Conservation (phyloP, 805 yeast genomes). For the Cyberlindnera maclurae region DNA sequence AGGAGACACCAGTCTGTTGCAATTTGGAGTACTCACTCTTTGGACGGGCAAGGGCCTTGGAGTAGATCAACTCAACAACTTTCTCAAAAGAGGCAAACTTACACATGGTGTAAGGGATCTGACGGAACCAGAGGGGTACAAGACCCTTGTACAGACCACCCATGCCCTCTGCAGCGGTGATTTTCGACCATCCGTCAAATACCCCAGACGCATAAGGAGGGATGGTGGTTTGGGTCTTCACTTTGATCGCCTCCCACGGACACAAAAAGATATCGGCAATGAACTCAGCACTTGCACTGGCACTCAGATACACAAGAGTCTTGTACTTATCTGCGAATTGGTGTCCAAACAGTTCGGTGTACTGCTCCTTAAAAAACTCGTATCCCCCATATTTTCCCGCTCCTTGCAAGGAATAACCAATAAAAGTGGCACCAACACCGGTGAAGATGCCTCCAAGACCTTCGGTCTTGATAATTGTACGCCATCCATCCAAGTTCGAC, state of each 20-base stretch:
- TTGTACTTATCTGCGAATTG: conserved; percentile 54
- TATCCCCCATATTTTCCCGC: conserved; percentile 96
- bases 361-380: conserved; percentile 81
- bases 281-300: conserved; percentile 92
- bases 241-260: conserved; percentile 94
- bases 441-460: conserved; percentile 75
- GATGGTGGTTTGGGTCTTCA: conserved; percentile 84
- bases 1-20: conserved; percentile 91
- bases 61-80: conserved; percentile 76
- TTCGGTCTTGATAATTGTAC: conserved; percentile 59
- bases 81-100: conserved; percentile 93
- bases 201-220: conserved; percentile 73
- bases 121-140: conserved; percentile 92
- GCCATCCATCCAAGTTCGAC: conserved; percentile 80
- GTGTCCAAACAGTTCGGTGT: conserved; percentile 60
- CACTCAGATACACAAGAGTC: conserved; percentile 69
- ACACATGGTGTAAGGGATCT: conserved; percentile 97
- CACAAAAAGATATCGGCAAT: conserved; percentile 85
- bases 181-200: conserved; percentile 59
- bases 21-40: conserved; percentile 62
- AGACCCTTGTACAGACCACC: conserved; percentile 81
- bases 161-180: conserved; percentile 61
- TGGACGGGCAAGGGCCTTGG: conserved; percentile 55
- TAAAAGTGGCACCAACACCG: conserved; percentile 86
- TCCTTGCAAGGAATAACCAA: conserved; percentile 94